Evolutionary conservation across 768 basidiomycete species (phyloP), one percentile per base, ranked within the genome.

Genomic region (Russula virescens): DNA sequence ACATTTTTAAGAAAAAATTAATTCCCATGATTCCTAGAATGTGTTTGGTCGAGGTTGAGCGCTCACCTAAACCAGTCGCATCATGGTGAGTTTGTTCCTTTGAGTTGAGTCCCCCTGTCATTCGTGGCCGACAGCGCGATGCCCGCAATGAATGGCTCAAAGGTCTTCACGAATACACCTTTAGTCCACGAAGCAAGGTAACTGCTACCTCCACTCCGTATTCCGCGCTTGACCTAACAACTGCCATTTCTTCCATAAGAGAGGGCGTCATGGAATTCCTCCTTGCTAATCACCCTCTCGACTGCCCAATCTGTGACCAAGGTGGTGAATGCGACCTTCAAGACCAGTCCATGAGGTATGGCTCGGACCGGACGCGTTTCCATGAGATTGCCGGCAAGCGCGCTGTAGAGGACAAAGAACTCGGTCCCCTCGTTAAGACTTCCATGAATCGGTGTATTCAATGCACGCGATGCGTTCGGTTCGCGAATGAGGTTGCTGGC

Each of bases 251-350:
- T 91, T 38, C 25, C 5, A 0, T 21, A 43, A 63, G 94, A 23
- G 94, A 97, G 75, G 97, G 97, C 55, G 96, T 98, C 63, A 98
- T 99, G 97, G 97, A 98, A 72, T 97, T 98, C 76, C 81, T 98
- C 43, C 85, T 98, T 63, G 85, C 96, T 62, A 98, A 99, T 75
- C 97, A 99, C 71, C 97, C 97, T 2, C 82, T 99, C 60, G 97
- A 99, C 74, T 99, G 97, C 75, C 97, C 97, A 23, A 90, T 98
- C 66, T 99, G 97, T 70, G 97, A 99, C 73, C 95, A 98, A 76
- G 96, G 95, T 73, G 96, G 97, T 61, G 95, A 98, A 81, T 99
- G 95, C 74, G 95, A 98, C 73, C 83, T 98, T 9, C 96, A 98
- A 78, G 96, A 98, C 76, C 96, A 98, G 75, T 96, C 96, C 16